A percentile compares a stretch with the other conserved stretches of the same genome.
Evolutionary conservation across 352 stramenopile genomes (phyloP).

Genomic region (Pythium aphanidermatum): DNA sequence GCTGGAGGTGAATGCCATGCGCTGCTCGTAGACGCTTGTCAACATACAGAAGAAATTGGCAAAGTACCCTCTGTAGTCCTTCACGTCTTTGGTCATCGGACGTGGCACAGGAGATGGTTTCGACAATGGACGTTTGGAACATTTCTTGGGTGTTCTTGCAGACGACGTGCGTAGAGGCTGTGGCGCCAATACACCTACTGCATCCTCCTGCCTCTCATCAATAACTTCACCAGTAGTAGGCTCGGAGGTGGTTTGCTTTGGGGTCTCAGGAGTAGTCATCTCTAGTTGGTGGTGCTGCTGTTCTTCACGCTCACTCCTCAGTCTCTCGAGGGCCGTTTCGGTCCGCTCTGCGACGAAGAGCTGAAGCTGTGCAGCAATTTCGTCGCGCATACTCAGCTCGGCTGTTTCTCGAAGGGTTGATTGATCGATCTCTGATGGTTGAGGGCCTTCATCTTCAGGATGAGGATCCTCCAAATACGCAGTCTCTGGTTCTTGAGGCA

Average conservation of each 20-base stretch:
- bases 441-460: too few species aligned
- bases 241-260: neutral
- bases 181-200: too few species aligned
- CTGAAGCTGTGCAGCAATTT: conserved; percentile 26
- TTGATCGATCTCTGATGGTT: too few species aligned
- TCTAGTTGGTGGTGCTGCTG: neutral
- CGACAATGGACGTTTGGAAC: neutral
- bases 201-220: too few species aligned
- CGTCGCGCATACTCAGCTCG: conserved; percentile 6
- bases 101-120: conserved; percentile 8
- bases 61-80: conserved; percentile 60
- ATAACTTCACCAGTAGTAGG: too few species aligned
- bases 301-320: conserved; percentile 18
- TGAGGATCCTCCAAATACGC: too few species aligned
- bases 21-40: conserved; percentile 63
- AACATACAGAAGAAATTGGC: conserved; percentile 72
- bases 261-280: neutral
- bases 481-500: too few species aligned
- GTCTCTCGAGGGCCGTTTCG: conserved; percentile 29
- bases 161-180: too few species aligned
- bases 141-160: too few species aligned
- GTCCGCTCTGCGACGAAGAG: conserved; percentile 33
- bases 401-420: neutral
- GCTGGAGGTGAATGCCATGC: conserved; percentile 3
- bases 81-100: conserved; percentile 16